These are phyloP conservation scores for Lasiosphaeria miniovina DNA, from an alignment of 495 filamentous ascomycete species.

Conservation along the genomic window DNA sequence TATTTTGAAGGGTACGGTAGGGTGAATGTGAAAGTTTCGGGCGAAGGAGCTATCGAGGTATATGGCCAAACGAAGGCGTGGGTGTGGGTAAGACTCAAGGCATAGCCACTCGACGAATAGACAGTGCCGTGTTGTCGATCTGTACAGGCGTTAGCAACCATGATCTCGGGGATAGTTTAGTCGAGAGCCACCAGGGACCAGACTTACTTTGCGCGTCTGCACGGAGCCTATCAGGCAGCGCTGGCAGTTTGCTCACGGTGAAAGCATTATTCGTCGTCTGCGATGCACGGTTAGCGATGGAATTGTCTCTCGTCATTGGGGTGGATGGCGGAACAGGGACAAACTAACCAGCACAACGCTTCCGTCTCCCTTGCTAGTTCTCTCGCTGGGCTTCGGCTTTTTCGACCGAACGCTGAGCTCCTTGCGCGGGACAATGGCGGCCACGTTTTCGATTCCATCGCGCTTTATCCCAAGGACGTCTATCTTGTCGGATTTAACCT, in stretches of 20 bases:
- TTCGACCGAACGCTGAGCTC: conserved; percentile 63
- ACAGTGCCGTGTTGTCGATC: conserved; percentile 61
- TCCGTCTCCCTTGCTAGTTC: conserved; percentile 56
- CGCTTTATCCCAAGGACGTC: conserved; percentile 40
- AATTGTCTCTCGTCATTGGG: neutral
- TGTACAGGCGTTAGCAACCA: conserved; percentile 27
- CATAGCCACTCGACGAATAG: conserved; percentile 65
- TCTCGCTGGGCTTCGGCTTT: conserved; percentile 54
- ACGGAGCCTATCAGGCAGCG: conserved; percentile 71
- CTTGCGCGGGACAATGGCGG: conserved; percentile 28
- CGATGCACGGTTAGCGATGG: conserved; percentile 21
- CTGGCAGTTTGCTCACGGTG: conserved; percentile 77
- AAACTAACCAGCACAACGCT: conserved; percentile 60
- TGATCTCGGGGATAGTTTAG: conserved; percentile 24
- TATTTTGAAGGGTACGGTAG: conserved; percentile 70
- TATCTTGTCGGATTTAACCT: conserved; percentile 45
- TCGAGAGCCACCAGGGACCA: neutral
- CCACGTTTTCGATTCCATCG: conserved; percentile 43
- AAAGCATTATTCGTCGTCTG: conserved; percentile 88
- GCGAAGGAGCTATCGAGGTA: conserved; percentile 56
- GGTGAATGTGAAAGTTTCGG: conserved; percentile 70
- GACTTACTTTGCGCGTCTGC: conserved; percentile 56
- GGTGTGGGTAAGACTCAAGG: conserved; percentile 71
- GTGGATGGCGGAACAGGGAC: conserved; percentile 3
- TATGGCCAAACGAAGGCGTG: conserved; percentile 91